Evolutionary conservation across 257 asterid genomes (phyloP), one percentile per base, ranked within the genome.

Genomic region (Plectranthus barbatus): DNA sequence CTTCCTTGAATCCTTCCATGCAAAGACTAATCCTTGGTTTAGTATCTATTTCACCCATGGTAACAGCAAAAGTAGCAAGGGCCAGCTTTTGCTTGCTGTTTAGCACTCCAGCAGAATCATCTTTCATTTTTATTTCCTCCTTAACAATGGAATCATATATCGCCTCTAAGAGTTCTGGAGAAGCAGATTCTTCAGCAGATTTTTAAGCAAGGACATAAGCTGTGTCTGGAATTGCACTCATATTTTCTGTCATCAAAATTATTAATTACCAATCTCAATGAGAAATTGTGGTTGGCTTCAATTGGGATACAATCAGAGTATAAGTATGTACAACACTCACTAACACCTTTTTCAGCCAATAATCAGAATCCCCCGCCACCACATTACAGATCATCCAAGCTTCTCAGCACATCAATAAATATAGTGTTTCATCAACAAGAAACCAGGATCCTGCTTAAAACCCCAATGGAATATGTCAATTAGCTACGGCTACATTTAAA

Each of bases 21-120:
- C 97, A 90, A 62, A 84, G 95, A 72, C 64, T 68, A 66, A 86
- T 79, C 79, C 99, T 80, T 21, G 96, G 95, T 72, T 86, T 93
- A 84, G 84, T 90, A 73, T 93, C 99, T 56, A 90, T 79, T 79
- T 93, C 99, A 77, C 95, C 99, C 99, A 93, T 93, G 46, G 95
- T 88, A 77, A 90, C 97, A 64, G 99, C 86, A 80, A 93, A 90
- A 50, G 92, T 90, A 68, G 99, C 99, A 80, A 93, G 99, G 71
- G 90, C 95, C 51, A 81, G 72, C 77, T 85, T 89, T 75, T 83
- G 97, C 81, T 85, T 89, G 77, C 88, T 79, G 67, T 62, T 76
- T 75, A 79, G 86, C 60, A 72, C 62, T 68, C 77, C 86, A 68
- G 81, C 77, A 62, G 90, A 84, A 66, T 85, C 96, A 74, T 84